Percentiles rank a stretch among this genome's conserved stretches.
Conservation (phyloP, 1,284 basidiomycete genomes). For the Sporisorium reilianum region DNA sequence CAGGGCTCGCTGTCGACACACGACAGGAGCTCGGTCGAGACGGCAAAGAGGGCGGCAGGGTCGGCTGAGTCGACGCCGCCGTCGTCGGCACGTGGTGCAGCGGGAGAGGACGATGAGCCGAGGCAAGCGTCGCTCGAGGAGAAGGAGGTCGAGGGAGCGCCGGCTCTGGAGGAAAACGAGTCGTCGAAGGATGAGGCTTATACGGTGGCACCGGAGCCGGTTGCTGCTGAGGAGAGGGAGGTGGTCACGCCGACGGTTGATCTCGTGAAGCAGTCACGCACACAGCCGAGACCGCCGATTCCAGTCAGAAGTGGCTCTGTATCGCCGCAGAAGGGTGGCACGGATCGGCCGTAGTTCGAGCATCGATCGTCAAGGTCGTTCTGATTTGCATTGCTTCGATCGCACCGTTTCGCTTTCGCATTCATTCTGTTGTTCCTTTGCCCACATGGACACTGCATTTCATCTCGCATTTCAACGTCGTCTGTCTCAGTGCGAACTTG, state of each 20-base stretch:
- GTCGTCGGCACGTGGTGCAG: constrained; percentile 14
- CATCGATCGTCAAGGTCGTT: no score
- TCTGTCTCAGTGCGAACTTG: background rate
- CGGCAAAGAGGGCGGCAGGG: background rate
- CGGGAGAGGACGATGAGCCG: background rate
- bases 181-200: background rate
- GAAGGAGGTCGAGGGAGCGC: background rate
- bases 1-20: constrained; percentile 21
- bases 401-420: background rate
- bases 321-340: constrained; percentile 12
- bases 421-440: background rate
- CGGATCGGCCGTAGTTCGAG: constrained; percentile 18
- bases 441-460: no score
- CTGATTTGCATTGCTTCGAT: no score
- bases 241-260: background rate
- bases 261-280: background rate
- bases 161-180: background rate
- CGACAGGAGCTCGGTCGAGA: constrained; percentile 9
- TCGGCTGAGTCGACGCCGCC: constrained; percentile 17
- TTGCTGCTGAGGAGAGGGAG: background rate
- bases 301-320: constrained; percentile 24
- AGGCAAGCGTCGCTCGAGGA: no score
- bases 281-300: constrained; percentile 26
- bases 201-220: background rate
- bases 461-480: background rate